Conservation (phyloP, 257 asterid genomes). For the Marsdenia floribunda region DNA sequence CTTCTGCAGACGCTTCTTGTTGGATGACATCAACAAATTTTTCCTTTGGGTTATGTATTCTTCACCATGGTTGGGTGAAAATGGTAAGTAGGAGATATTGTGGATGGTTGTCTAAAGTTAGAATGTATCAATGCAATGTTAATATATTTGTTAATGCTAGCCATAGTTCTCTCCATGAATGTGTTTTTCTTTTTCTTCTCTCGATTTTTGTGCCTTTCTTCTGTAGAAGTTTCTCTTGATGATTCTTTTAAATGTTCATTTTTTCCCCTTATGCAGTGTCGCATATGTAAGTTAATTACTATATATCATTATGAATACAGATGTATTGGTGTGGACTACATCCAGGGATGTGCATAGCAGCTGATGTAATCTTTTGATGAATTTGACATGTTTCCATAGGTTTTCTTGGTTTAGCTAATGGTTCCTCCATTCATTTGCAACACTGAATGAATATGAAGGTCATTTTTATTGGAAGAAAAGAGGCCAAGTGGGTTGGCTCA, state of each 20-base stretch:
- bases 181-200: background rate
- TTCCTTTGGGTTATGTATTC: background rate
- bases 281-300: background rate
- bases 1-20: background rate
- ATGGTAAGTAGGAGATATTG: constrained; percentile 1
- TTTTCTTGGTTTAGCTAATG: background rate
- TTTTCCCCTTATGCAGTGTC: background rate
- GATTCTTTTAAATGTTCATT: background rate
- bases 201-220: background rate
- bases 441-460: background rate
- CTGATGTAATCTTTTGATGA: background rate
- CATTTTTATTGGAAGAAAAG: background rate
- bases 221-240: background rate
- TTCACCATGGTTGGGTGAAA: background rate
- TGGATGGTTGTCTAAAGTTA: constrained; percentile 2
- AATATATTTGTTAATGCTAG: constrained; percentile 3
- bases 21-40: background rate
- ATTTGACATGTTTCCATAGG: background rate
- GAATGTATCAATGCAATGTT: background rate
- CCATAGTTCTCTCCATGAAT: background rate
- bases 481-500: background rate
- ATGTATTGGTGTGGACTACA: too few relatives aligned
- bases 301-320: too few relatives aligned
- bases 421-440: background rate
- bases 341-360: background rate